A percentile compares a stretch with the other conserved stretches of the same genome.
These are phyloP conservation scores for Phytopythium montanum DNA, from an alignment of 352 stramenopile species.

Conservation along the genomic window DNA sequence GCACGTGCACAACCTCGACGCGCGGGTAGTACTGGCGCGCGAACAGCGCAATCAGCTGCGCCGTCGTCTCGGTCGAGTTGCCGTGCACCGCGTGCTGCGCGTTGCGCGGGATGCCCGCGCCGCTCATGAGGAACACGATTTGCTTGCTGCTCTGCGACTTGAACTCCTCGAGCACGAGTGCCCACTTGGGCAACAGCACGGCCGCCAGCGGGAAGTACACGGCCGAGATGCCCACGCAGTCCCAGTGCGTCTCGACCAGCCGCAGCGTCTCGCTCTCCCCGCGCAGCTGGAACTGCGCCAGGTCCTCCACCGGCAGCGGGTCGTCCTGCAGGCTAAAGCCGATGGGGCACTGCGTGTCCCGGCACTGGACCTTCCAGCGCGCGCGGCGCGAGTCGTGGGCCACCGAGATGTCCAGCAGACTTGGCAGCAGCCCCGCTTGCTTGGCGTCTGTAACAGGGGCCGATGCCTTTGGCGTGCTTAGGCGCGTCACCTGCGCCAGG, in stretches of 20 bases:
- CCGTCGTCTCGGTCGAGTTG: constrained; percentile 95
- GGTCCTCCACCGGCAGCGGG: constrained; percentile 47
- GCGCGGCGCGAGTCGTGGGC: constrained; percentile 13
- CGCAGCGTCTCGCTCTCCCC: constrained; percentile 47
- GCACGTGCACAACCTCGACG: constrained; percentile 92
- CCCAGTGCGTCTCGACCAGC: constrained; percentile 65
- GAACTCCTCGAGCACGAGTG: constrained; percentile 69
- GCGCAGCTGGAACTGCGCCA: constrained; percentile 67
- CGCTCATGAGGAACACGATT: constrained; percentile 96
- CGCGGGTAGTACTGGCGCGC: constrained; percentile 90
- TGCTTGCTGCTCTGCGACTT: constrained; percentile 79
- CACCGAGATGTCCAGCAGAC: constrained; percentile 52
- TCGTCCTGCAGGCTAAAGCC: constrained; percentile 64
- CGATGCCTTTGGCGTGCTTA: constrained; percentile 18
- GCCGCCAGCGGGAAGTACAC: constrained; percentile 96
- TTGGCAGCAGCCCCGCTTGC: constrained; percentile 63
- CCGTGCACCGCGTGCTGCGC: constrained; percentile 86
- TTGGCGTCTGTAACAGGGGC: constrained; percentile 12
- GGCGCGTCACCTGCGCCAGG: constrained; percentile 54
- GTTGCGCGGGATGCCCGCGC: constrained; percentile 95
- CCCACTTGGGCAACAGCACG: constrained; percentile 93
- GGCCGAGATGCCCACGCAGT: constrained; percentile 64
- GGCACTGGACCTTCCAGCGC: constrained; percentile 51
- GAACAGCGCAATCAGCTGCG: constrained; percentile 92
- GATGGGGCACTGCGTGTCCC: constrained; percentile 70